These are phyloP conservation scores for Oryza glumipatula DNA, from an alignment of 176 grass and related monocot species.

Conservation along the genomic window DNA sequence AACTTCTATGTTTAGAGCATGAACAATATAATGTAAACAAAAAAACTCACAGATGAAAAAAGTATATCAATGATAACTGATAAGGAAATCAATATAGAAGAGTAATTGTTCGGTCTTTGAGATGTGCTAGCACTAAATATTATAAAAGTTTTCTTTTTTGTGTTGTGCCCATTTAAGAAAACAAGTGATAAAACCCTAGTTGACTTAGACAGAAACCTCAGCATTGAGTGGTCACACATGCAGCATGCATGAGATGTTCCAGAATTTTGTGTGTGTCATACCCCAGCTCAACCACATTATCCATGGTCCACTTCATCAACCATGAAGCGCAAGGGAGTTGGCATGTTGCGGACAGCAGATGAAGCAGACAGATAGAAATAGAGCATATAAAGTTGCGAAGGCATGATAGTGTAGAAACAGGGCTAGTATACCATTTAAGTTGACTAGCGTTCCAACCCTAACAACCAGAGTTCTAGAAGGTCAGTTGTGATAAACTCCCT, in stretches of 20 bases:
- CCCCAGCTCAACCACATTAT: background rate
- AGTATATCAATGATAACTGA: background rate
- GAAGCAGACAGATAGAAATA: background rate
- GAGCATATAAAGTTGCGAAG: background rate
- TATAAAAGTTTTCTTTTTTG: background rate
- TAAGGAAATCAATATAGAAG: background rate
- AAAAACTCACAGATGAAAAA: background rate
- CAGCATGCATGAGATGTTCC: background rate
- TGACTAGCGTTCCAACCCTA: background rate
- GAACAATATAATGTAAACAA: constrained; percentile 30
- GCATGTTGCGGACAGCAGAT: background rate
- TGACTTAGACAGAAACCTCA: constrained; percentile 6
- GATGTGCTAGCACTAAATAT: background rate
- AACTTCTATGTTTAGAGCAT: constrained; percentile 1
- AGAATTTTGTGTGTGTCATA: background rate
- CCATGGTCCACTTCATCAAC: constrained; percentile 5
- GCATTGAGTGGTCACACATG: background rate
- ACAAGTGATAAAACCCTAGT: constrained; percentile 1
- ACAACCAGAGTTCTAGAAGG: background rate
- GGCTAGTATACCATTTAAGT: background rate
- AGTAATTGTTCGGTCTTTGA: background rate
- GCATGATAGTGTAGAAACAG: background rate
- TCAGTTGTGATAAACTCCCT: background rate
- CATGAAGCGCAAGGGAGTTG: background rate
- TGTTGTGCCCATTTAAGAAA: constrained; percentile 23